Evolutionary conservation across 805 yeast species (phyloP).

Genomic region (Spathaspora girioi): DNA sequence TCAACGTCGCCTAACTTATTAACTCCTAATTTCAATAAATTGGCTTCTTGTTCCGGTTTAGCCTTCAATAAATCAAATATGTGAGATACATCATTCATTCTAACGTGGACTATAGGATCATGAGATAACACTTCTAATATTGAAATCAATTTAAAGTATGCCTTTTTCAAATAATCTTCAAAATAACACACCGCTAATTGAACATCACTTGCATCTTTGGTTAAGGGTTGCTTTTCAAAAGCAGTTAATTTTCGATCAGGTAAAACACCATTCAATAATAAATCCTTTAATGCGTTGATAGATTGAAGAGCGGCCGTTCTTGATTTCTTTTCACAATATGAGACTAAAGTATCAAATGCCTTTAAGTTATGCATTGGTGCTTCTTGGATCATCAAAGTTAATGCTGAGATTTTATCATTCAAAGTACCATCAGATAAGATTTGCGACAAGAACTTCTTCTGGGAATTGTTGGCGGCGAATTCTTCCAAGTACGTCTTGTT

Average conservation of each 20-base stretch:
- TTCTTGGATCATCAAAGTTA: constrained; percentile 89
- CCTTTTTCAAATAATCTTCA: constrained; percentile 82
- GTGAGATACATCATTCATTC: constrained; percentile 71
- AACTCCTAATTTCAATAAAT: constrained; percentile 80
- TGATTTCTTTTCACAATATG: constrained; percentile 84
- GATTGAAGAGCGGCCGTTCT: constrained; percentile 92
- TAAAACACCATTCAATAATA: constrained; percentile 75
- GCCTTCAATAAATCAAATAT: constrained; percentile 75
- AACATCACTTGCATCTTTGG: constrained; percentile 34
- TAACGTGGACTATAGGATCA: constrained; percentile 86
- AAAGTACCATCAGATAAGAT: constrained; percentile 89
- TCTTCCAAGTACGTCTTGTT: constrained; percentile 69
- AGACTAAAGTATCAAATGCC: constrained; percentile 73
- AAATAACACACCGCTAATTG: constrained; percentile 74
- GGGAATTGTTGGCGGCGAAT: constrained; percentile 72
- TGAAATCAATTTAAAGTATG: constrained; percentile 72
- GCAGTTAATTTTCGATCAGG: constrained; percentile 80
- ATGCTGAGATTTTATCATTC: constrained; percentile 90
- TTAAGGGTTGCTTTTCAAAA: constrained; percentile 72
- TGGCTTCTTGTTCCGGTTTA: constrained; percentile 96
- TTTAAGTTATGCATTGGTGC: constrained; percentile 88
- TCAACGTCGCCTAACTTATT: constrained; percentile 94
- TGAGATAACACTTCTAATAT: constrained; percentile 78
- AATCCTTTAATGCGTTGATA: constrained; percentile 84
- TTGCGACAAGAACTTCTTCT: constrained; percentile 82